Evolutionary conservation across 148 eudicot genomes (phyloP).

Genomic region (Silene latifolia): DNA sequence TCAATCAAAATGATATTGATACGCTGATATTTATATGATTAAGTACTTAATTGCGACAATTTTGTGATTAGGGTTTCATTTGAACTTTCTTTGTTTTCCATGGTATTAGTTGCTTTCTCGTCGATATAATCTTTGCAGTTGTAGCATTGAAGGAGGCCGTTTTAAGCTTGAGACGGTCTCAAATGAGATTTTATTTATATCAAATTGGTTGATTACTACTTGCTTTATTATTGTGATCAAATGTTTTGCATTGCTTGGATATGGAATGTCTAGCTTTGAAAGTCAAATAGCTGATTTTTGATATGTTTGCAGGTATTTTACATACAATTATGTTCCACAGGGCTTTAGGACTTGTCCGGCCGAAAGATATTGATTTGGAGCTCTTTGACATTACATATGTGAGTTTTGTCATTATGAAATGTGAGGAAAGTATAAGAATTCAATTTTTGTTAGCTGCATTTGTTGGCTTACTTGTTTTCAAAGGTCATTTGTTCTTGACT

Average conservation of each 20-base stretch:
- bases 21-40: neutral
- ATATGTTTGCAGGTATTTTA: conserved; percentile 69
- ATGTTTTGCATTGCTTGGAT: neutral
- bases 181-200: too few species aligned
- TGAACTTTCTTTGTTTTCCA: neutral
- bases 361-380: conserved; percentile 87
- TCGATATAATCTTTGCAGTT: neutral
- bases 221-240: neutral
- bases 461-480: conserved; percentile 3
- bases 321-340: conserved; percentile 93
- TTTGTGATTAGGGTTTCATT: neutral
- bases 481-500: conserved; percentile 35
- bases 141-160: too few species aligned
- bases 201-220: neutral
- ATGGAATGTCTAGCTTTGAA: neutral
- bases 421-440: neutral
- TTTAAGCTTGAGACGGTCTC: too few species aligned
- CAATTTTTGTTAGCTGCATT: neutral
- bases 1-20: neutral
- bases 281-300: conserved; percentile 14
- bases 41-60: too few species aligned
- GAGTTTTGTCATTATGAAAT: conserved; percentile 23
- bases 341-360: conserved; percentile 62
- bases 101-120: neutral
- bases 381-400: conserved; percentile 96